A percentile compares a stretch with the other conserved stretches of the same genome.
Conservation (phyloP, 768 basidiomycete species). For the Phaeolepiota aurea region DNA sequence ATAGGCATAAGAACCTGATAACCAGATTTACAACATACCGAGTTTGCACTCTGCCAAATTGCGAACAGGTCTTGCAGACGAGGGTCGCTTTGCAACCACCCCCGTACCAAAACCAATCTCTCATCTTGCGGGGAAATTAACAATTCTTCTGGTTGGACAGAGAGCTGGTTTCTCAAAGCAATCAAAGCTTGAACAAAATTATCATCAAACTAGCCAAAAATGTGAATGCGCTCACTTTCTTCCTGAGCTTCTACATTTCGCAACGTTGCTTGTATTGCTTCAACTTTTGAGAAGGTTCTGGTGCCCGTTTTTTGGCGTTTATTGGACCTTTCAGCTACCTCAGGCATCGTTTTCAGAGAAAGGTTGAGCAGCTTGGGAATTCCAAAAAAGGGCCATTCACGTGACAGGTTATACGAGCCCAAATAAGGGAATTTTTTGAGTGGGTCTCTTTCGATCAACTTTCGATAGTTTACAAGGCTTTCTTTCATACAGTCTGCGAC, state of each 20-base stretch:
- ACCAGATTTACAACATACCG: slow-evolving; percentile 27
- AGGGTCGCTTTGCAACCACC: slow-evolving; percentile 53
- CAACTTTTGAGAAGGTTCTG: background rate
- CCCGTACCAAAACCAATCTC: slow-evolving; percentile 47
- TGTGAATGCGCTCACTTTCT: background rate
- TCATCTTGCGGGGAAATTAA: slow-evolving; percentile 46
- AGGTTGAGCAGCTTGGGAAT: no score
- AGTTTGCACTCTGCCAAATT: slow-evolving; percentile 47
- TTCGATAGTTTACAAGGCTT: no score
- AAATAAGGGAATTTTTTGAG: no score
- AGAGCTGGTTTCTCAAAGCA: slow-evolving; percentile 57
- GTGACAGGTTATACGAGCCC: no score
- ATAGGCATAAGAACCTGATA: background rate
- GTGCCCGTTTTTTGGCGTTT: background rate
- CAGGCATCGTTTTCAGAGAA: no score
- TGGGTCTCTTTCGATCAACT: no score
- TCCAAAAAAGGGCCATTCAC: no score
- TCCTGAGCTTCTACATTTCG: background rate
- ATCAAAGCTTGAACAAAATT: slow-evolving; percentile 27
- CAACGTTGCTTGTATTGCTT: background rate
- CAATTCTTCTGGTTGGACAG: slow-evolving; percentile 38
- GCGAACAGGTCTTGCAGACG: slow-evolving; percentile 55
- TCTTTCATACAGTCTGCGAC: no score
- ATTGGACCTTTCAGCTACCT: no score
- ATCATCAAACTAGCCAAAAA: slow-evolving; percentile 1